Evolutionary conservation across 352 stramenopile genomes (phyloP).

Genomic region (Phytopythium boreale): DNA sequence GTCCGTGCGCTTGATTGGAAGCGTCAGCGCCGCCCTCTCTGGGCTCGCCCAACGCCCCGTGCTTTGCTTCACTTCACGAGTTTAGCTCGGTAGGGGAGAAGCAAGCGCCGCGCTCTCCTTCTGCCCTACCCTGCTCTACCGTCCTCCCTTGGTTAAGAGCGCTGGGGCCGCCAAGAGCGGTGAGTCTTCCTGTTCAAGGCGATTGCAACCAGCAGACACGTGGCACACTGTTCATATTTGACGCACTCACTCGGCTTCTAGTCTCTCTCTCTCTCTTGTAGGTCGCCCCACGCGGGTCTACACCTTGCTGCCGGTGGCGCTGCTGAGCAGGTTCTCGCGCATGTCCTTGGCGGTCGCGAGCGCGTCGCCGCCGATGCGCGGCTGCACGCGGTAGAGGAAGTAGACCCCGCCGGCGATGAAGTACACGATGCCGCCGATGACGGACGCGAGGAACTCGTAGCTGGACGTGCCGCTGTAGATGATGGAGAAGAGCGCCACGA

Average conservation of each 20-base stretch:
- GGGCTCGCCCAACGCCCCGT: not conserved
- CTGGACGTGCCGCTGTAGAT: conserved; percentile 58
- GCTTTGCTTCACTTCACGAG: not conserved
- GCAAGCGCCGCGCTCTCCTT: not conserved
- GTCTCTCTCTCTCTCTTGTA: not conserved
- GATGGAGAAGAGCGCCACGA: conserved; percentile 51
- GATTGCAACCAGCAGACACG: not conserved
- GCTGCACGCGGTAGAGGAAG: conserved; percentile 38
- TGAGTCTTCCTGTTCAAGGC: no score
- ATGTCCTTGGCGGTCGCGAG: conserved; percentile 22
- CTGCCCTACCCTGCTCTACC: not conserved
- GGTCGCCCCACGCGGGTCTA: not conserved
- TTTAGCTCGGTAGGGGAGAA: not conserved
- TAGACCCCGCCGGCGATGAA: conserved; percentile 46
- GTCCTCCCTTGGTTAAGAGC: not conserved
- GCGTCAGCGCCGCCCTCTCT: no score
- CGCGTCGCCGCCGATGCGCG: conserved; percentile 21
- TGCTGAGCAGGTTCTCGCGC: conserved; percentile 37
- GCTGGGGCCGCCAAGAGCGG: not conserved
- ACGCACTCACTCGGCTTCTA: not conserved
- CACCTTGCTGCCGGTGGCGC: conserved; percentile 13
- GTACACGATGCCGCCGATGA: conserved; percentile 51
- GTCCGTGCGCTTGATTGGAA: not conserved
- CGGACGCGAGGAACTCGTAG: conserved; percentile 58
- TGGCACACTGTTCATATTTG: not conserved